These are phyloP conservation scores for Chenopodium album DNA, from an alignment of 148 eudicot genomes.

Conservation along the genomic window DNA sequence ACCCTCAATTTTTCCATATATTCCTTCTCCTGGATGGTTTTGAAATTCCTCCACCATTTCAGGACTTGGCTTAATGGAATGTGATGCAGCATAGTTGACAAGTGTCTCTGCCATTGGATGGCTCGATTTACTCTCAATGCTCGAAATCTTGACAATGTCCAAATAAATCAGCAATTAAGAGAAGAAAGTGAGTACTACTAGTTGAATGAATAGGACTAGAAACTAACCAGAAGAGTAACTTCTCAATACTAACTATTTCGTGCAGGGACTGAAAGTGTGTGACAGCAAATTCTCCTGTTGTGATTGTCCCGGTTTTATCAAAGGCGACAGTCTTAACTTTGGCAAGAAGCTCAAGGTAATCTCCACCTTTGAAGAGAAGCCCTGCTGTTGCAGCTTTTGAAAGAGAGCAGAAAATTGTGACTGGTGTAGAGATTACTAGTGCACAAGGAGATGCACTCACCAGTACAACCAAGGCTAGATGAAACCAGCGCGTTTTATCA, in stretches of 20 bases:
- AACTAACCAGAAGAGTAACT: slow-evolving; percentile 39
- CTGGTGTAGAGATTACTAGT: slow-evolving; percentile 45
- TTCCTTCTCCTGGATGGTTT: slow-evolving; percentile 50
- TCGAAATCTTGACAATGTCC: slow-evolving; percentile 41
- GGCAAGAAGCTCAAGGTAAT: slow-evolving; percentile 45
- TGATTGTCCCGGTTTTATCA: slow-evolving; percentile 49
- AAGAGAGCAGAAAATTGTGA: slow-evolving; percentile 42
- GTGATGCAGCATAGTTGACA: slow-evolving; percentile 27
- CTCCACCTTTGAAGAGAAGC: slow-evolving; percentile 49
- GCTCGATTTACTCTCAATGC: slow-evolving; percentile 56
- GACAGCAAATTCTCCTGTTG: slow-evolving; percentile 43
- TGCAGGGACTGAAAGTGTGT: slow-evolving; percentile 33
- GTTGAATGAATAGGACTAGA: neutral
- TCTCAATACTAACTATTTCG: slow-evolving; percentile 31
- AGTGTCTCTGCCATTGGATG: slow-evolving; percentile 56
- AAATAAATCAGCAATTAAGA: neutral
- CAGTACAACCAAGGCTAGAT: slow-evolving; percentile 42
- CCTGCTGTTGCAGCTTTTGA: slow-evolving; percentile 44
- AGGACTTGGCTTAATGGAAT: slow-evolving; percentile 37
- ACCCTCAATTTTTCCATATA: slow-evolving; percentile 46
- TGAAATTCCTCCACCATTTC: slow-evolving; percentile 44
- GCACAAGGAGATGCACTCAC: slow-evolving; percentile 53
- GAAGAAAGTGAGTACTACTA: neutral
- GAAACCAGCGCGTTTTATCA: slow-evolving; percentile 34
- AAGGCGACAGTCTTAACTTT: slow-evolving; percentile 43